Conservation (phyloP, 768 basidiomycete species). For the Leucocoprinus birnbaumii region DNA sequence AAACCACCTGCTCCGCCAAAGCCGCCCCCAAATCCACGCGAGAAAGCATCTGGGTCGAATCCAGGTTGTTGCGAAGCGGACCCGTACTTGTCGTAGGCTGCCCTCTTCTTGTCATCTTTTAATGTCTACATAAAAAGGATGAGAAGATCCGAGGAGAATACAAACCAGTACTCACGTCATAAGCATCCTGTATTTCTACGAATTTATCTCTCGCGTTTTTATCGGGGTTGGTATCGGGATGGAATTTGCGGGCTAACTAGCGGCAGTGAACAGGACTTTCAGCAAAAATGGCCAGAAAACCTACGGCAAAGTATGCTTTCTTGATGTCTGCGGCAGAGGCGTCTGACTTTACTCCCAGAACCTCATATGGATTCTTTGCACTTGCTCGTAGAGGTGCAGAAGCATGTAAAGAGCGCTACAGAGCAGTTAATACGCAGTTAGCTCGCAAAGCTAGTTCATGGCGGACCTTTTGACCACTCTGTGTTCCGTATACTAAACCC, state of each 20-base stretch:
- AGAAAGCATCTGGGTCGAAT: slow-evolving; percentile 88
- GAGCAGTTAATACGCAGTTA: slow-evolving; percentile 19
- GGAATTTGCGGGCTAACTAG: slow-evolving; percentile 96
- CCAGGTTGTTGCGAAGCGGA: slow-evolving; percentile 90
- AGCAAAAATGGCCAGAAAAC: slow-evolving; percentile 25
- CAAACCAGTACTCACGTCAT: slow-evolving; percentile 61
- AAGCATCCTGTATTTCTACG: slow-evolving; percentile 94
- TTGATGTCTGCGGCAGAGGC: slow-evolving; percentile 89
- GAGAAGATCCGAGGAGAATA: not conserved
- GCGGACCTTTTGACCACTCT: slow-evolving; percentile 37
- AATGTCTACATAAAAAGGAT: slow-evolving; percentile 54
- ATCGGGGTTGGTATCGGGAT: slow-evolving; percentile 96
- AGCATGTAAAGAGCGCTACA: slow-evolving; percentile 75
- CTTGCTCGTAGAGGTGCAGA: slow-evolving; percentile 52
- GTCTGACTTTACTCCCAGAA: slow-evolving; percentile 85
- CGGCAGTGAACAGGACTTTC: slow-evolving; percentile 15
- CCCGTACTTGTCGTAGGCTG: slow-evolving; percentile 90
- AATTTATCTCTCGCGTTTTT: slow-evolving; percentile 89
- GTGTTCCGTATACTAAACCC: not conserved
- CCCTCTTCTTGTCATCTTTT: slow-evolving; percentile 92
- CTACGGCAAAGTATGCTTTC: slow-evolving; percentile 93
- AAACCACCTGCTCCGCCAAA: slow-evolving; percentile 21
- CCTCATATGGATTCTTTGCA: slow-evolving; percentile 84
- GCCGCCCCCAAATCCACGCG: slow-evolving; percentile 41
- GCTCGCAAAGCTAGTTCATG: slow-evolving; percentile 1